Evolutionary conservation across 2,329 filamentous ascomycete species (phyloP), one percentile per base, ranked within the genome.

Genomic region (Ophiostoma piceae): DNA sequence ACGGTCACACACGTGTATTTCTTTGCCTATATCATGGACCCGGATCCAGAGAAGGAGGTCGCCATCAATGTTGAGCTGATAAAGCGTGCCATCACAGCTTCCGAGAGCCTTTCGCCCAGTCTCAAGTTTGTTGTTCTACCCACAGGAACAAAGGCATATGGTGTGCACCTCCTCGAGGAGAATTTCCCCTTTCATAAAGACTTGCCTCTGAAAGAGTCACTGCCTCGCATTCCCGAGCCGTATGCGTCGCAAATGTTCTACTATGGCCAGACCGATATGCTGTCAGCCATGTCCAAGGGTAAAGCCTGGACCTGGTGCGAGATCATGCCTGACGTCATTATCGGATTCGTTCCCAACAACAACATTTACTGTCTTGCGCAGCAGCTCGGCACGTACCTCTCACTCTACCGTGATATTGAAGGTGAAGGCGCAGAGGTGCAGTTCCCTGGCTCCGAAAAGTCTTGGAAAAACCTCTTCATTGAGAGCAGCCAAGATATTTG

Each of bases 241-340:
- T 78, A 78, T 67, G 79, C 79, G 1, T 78, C 79, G 12, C 77
- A 81, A 71, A 79, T 83, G 71, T 83, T 83, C 75, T 83, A 83
- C 75, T 83, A 83, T 73, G 76, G 74, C n/a, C 80, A 83, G 74
- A 77, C 78, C 26, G 81, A 82, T 71, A 74, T 80, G 67, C 74
- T 83, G 26, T 75, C 76, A 35, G 71, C 76, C 43, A 73, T 79
- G 64, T 74, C 77, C 12, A 73, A 77, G 68, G 79, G 78, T 1
- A 81, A 82, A 74, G 32, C 71, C 0, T 83, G 81, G 81, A 78
- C 76, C 14, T 83, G 79, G 77, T 79, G 78, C 71, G 80, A 82
- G 70, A 77, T 82, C 19, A 79, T 80, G 7, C 81, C 81, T 0
- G 81, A 83, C 71, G 74, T 79, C 43, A 81, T 83, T 71, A 74